These are phyloP conservation scores for Articulospora tetracladia DNA, from an alignment of 495 filamentous ascomycete genomes.

Conservation along the genomic window DNA sequence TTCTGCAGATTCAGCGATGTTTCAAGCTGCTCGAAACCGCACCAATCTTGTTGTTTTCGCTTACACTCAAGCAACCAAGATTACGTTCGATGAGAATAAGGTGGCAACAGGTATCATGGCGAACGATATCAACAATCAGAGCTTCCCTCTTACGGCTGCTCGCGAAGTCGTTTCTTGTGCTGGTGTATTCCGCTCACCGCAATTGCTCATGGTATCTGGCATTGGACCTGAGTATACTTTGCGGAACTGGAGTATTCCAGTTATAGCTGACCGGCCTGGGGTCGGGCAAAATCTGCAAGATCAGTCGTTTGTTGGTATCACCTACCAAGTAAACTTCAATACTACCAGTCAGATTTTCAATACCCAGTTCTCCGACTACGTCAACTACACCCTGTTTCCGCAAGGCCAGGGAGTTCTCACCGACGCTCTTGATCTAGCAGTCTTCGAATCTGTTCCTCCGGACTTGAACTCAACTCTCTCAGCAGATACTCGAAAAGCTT, in stretches of 20 bases:
- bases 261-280: slow-evolving; percentile 51
- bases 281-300: slow-evolving; percentile 65
- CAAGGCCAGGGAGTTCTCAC: not conserved
- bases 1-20: slow-evolving; percentile 34
- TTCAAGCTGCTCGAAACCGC: slow-evolving; percentile 10
- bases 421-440: not conserved
- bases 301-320: slow-evolving; percentile 38
- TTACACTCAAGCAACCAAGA: slow-evolving; percentile 20
- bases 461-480: slow-evolving; percentile 1
- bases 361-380: not conserved
- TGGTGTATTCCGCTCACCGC: slow-evolving; percentile 58
- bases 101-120: slow-evolving; percentile 49
- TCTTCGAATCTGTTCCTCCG: slow-evolving; percentile 44
- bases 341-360: not conserved
- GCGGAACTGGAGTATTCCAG: slow-evolving; percentile 39
- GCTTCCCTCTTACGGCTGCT: slow-evolving; percentile 27
- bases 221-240: slow-evolving; percentile 53
- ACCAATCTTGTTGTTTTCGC: slow-evolving; percentile 11
- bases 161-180: slow-evolving; percentile 60
- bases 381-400: not conserved
- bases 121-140: slow-evolving; percentile 33
- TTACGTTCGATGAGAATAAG: slow-evolving; percentile 36
- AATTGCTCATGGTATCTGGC: slow-evolving; percentile 59
- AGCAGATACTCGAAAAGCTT: slow-evolving; percentile 20
- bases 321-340: slow-evolving; percentile 42